Evolutionary conservation across 139 green algal genomes (phyloP), one percentile per base, ranked within the genome.

Genomic region (Raphidocelis subcapitata): DNA sequence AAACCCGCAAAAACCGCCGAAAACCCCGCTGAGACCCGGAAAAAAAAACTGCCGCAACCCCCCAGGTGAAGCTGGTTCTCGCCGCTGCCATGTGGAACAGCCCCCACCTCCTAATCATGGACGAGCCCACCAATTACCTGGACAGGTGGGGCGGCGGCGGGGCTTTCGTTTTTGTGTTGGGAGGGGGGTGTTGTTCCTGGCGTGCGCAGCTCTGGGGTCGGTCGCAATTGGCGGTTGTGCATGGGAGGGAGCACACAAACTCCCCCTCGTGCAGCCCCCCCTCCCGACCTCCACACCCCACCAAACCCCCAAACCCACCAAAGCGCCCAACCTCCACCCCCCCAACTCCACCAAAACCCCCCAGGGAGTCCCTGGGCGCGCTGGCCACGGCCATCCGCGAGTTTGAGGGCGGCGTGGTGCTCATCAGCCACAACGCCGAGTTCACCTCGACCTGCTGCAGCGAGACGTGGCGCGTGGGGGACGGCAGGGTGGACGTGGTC

Each of bases 121-220:
- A 97, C 76, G 92, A 95, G 84, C 92, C 92, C 56, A 95, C 90
- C 78, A 97, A 97, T 82, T 97, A 95, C 85, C 85, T 97, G 51
- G 92, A 97, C 79, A 68, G 82, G 36, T 49, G 41, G 41, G 41
- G 41, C 41, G 41, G n/a, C n/a, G n/a, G n/a, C n/a, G n/a, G n/a
- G n/a, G n/a, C n/a, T n/a, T n/a, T n/a, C n/a, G n/a, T n/a, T n/a
- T n/a, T n/a, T n/a, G n/a, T n/a, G n/a, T n/a, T n/a, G n/a, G n/a
- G n/a, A n/a, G n/a, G n/a, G n/a, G n/a, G n/a, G n/a, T n/a, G n/a
- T n/a, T n/a, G n/a, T n/a, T n/a, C n/a, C n/a, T n/a, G n/a, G n/a
- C n/a, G n/a, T n/a, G n/a, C n/a, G n/a, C n/a, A n/a, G n/a, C n/a
- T n/a, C n/a, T n/a, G n/a, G n/a, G n/a, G n/a, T n/a, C n/a, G n/a